A percentile compares a stretch with the other conserved stretches of the same genome.
Conservation (phyloP, 768 basidiomycete species). For the Rhodocollybia butyracea region DNA sequence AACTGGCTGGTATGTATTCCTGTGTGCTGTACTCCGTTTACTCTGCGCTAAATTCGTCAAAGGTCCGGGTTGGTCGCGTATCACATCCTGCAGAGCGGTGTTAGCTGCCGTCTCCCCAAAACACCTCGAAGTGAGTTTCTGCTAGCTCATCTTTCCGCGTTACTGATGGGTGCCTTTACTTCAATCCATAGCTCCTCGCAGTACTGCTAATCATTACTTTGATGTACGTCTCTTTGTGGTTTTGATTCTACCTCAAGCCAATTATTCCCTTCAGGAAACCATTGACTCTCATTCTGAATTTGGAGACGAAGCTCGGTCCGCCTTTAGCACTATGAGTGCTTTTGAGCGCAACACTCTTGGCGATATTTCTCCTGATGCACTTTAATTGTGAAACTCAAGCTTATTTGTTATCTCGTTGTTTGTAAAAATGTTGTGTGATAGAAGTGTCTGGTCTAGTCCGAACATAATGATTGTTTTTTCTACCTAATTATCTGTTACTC, state of each 20-base stretch:
- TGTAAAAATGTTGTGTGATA: neutral
- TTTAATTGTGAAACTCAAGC: constrained; percentile 32
- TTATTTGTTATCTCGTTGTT: neutral
- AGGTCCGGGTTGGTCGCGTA: constrained; percentile 90
- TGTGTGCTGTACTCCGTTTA: neutral
- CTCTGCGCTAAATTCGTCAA: neutral
- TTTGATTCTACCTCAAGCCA: constrained; percentile 2
- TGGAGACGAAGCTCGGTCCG: constrained; percentile 67
- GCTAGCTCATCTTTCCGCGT: neutral
- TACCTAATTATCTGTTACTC: too few species aligned
- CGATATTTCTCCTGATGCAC: constrained; percentile 70
- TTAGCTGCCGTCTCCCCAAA: constrained; percentile 85
- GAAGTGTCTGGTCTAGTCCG: too few species aligned
- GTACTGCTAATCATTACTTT: constrained; percentile 89
- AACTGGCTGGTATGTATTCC: constrained; percentile 80
- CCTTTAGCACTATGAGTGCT: constrained; percentile 56
- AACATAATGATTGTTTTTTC: too few species aligned
- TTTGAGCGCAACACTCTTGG: constrained; percentile 56
- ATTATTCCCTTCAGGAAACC: constrained; percentile 49
- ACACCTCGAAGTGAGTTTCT: constrained; percentile 82
- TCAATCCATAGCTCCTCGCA: constrained; percentile 66
- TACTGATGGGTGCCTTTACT: constrained; percentile 9
- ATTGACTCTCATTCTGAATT: constrained; percentile 71
- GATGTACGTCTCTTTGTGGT: constrained; percentile 54
- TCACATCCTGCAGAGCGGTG: constrained; percentile 88